Percentiles rank a stretch among this genome's conserved stretches.
Conservation (phyloP, 2,329 filamentous ascomycete genomes). For the Claviceps spartinae region DNA sequence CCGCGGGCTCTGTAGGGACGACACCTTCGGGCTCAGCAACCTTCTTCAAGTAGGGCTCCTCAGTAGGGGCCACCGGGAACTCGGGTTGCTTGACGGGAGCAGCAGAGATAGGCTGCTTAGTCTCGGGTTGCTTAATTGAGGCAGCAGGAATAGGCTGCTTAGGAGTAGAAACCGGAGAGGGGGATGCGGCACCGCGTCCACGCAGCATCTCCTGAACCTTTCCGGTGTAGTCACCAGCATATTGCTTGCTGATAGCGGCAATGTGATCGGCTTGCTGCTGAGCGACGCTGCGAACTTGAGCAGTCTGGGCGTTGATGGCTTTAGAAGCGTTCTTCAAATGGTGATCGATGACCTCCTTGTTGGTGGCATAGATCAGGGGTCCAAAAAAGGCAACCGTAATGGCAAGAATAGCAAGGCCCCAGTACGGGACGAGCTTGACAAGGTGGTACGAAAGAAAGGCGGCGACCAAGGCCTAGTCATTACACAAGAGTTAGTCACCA, state of each 20-base stretch:
- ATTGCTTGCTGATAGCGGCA: constrained; percentile 51
- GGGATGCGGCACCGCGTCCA: constrained; percentile 30
- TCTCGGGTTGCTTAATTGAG: neutral
- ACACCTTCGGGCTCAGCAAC: constrained; percentile 10
- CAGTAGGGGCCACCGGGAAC: constrained; percentile 24
- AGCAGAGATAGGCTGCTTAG: constrained; percentile 17
- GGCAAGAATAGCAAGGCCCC: constrained; percentile 49
- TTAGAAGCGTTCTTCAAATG: constrained; percentile 45
- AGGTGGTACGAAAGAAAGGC: constrained; percentile 55
- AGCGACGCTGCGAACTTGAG: constrained; percentile 46
- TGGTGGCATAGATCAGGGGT: constrained; percentile 51
- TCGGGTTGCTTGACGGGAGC: constrained; percentile 15
- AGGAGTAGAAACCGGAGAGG: constrained; percentile 22
- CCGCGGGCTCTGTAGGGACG: neutral
- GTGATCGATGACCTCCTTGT: constrained; percentile 56
- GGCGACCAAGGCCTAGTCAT: constrained; percentile 38
- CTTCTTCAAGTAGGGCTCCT: constrained; percentile 17
- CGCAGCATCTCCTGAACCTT: constrained; percentile 54
- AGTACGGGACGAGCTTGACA: constrained; percentile 56
- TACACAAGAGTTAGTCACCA: neutral
- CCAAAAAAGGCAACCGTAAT: constrained; percentile 47
- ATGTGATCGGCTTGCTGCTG: constrained; percentile 51
- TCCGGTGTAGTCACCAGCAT: constrained; percentile 52
- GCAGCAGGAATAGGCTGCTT: constrained; percentile 19
- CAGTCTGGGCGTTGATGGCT: constrained; percentile 47